These are phyloP conservation scores for Teratosphaeria nubilosa DNA, from an alignment of 2,329 filamentous ascomycete species.

Conservation along the genomic window DNA sequence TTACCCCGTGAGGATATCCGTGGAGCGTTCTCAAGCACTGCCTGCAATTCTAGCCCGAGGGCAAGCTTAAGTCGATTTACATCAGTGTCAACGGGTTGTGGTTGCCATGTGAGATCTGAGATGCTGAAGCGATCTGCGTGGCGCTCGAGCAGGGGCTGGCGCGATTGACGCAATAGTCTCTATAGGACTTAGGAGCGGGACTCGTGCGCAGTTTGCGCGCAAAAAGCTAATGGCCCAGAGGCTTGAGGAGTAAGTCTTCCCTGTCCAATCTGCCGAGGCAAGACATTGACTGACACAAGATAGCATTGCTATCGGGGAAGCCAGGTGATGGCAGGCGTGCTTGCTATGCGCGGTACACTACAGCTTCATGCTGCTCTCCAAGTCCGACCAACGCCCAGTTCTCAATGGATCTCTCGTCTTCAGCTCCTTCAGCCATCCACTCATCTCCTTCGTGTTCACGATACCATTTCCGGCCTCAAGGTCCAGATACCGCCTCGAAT, in stretches of 20 bases:
- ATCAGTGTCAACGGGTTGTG: background rate
- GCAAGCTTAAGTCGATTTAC: background rate
- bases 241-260: too few species aligned
- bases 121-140: background rate
- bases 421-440: constrained; percentile 51
- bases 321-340: background rate
- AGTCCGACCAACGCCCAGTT: constrained; percentile 63
- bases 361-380: constrained; percentile 42
- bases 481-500: constrained; percentile 53
- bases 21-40: background rate
- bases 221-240: too few species aligned
- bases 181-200: too few species aligned
- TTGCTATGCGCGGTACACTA: constrained; percentile 12
- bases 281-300: background rate
- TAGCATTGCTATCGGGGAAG: background rate
- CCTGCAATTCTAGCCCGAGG: background rate
- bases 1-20: background rate
- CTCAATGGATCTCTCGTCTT: constrained; percentile 64
- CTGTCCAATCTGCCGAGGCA: too few species aligned
- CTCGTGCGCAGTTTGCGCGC: too few species aligned
- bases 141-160: too few species aligned
- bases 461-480: constrained; percentile 30
- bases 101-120: background rate
- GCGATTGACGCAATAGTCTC: too few species aligned
- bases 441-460: constrained; percentile 37